phyloP scores from a whole-genome alignment of 2,329 filamentous ascomycete species.

The Colletotrichum liaoningense region DNA sequence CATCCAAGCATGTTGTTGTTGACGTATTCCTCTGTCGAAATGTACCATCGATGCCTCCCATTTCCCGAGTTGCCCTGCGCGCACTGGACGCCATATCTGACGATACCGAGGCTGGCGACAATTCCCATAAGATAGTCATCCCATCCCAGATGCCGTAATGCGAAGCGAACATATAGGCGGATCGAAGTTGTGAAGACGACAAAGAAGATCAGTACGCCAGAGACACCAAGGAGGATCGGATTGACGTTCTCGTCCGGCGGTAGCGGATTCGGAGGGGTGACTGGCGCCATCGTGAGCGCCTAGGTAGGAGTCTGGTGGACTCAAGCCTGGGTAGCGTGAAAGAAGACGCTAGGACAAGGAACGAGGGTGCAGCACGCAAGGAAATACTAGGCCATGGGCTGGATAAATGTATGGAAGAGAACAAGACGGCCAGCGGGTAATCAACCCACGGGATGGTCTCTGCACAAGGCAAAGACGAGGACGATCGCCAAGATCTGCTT shows the following conservation, averaged over 20 bases:
- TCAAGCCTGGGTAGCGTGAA: background rate
- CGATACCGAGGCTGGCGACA: slow-evolving; percentile 43
- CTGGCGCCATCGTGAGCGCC: slow-evolving; percentile 15
- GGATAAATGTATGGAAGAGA: slow-evolving; percentile 19
- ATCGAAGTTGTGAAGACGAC: slow-evolving; percentile 46
- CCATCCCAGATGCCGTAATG: slow-evolving; percentile 45
- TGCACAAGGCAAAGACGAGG: slow-evolving; percentile 13
- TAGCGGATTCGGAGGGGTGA: slow-evolving; percentile 46
- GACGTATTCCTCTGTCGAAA: slow-evolving; percentile 45
- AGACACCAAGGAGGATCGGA: slow-evolving; percentile 45
- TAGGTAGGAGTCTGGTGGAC: background rate
- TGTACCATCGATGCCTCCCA: slow-evolving; percentile 50
- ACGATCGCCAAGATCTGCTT: slow-evolving; percentile 30
- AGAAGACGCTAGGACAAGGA: background rate
- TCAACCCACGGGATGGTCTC: slow-evolving; percentile 12
- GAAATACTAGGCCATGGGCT: slow-evolving; percentile 4
- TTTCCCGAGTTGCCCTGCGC: slow-evolving; percentile 49
- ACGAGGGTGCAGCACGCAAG: background rate
- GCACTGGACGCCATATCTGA: slow-evolving; percentile 47
- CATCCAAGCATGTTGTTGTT: slow-evolving; percentile 52
- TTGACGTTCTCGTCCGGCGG: slow-evolving; percentile 50
- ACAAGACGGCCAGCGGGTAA: background rate
- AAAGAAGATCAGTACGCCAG: slow-evolving; percentile 45
- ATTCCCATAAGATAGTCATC: slow-evolving; percentile 52
- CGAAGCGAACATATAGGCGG: slow-evolving; percentile 45